Percentiles rank a stretch among this genome's conserved stretches.
Evolutionary conservation across 2,329 filamentous ascomycete species (phyloP).

Genomic region (Ceratocystis destructans): DNA sequence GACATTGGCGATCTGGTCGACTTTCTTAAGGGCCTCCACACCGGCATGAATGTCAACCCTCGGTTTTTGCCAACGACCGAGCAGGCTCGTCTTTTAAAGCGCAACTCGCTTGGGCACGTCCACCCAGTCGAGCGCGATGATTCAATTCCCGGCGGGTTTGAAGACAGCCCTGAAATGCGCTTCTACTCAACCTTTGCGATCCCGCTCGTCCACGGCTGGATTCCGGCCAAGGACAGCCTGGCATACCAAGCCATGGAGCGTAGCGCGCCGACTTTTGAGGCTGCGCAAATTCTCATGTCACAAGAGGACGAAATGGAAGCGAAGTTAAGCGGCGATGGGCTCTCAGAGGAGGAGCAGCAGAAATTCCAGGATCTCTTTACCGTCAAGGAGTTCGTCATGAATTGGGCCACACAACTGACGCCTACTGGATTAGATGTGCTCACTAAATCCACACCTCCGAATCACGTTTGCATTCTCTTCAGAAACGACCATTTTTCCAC

Average conservation of each 20-base stretch:
- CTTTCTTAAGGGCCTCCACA: conserved; percentile 79
- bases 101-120: conserved; percentile 39
- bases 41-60: conserved; percentile 96
- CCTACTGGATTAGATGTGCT: conserved; percentile 66
- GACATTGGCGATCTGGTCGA: conserved; percentile 79
- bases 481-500: conserved; percentile 96
- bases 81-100: conserved; percentile 34
- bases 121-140: conserved; percentile 37
- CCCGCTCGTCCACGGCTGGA: conserved; percentile 85
- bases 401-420: conserved; percentile 78
- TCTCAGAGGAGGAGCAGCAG: conserved; percentile 61
- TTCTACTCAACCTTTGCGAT: conserved; percentile 82
- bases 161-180: conserved; percentile 76
- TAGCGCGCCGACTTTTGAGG: conserved; percentile 74
- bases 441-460: conserved; percentile 54
- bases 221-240: conserved; percentile 53
- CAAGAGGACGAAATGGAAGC: conserved; percentile 76
- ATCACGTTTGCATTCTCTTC: conserved; percentile 80
- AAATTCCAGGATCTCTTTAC: conserved; percentile 69
- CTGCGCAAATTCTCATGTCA: conserved; percentile 79
- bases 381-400: conserved; percentile 70
- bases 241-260: conserved; percentile 58
- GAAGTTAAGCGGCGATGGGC: conserved; percentile 48
- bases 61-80: conserved; percentile 54
- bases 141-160: conserved; percentile 58